Percentiles rank a stretch among this genome's conserved stretches.
Evolutionary conservation across 2,329 filamentous ascomycete species (phyloP).

Genomic region (Aureobasidium sp.): DNA sequence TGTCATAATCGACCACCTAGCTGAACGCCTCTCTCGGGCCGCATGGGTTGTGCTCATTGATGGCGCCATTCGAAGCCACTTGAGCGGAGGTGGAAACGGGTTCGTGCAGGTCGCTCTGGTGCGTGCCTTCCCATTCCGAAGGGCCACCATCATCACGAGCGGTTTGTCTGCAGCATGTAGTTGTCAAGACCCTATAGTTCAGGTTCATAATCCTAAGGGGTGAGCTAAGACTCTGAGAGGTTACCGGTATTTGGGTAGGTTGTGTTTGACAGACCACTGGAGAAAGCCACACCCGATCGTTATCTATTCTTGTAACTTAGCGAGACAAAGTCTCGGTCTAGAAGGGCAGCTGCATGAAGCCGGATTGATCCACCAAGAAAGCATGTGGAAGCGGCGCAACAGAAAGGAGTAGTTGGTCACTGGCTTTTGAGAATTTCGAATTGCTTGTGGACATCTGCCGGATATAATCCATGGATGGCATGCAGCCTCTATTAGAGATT

Average conservation of each 20-base stretch:
- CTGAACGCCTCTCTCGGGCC: conserved; percentile 3
- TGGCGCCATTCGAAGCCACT: not conserved
- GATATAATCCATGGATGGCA: not conserved
- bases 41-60: conserved; percentile 2
- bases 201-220: not conserved
- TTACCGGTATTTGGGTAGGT: conserved; percentile 12
- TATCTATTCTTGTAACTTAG: conserved; percentile 7
- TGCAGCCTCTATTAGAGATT: not conserved
- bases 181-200: not conserved
- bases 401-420: not conserved
- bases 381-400: not conserved
- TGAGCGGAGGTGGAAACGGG: not conserved
- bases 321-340: conserved; percentile 10
- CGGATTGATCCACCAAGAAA: not conserved
- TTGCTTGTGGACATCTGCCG: not conserved
- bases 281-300: conserved; percentile 4
- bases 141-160: not conserved
- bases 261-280: conserved; percentile 12
- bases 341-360: conserved; percentile 13
- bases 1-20: conserved; percentile 5
- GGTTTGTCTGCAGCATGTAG: not conserved
- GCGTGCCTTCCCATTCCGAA: not conserved
- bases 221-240: not conserved
- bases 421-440: not conserved
- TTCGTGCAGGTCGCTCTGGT: not conserved